Conservation (phyloP, 192 early-diverging fungal genomes). For the Piromyces finnis region DNA sequence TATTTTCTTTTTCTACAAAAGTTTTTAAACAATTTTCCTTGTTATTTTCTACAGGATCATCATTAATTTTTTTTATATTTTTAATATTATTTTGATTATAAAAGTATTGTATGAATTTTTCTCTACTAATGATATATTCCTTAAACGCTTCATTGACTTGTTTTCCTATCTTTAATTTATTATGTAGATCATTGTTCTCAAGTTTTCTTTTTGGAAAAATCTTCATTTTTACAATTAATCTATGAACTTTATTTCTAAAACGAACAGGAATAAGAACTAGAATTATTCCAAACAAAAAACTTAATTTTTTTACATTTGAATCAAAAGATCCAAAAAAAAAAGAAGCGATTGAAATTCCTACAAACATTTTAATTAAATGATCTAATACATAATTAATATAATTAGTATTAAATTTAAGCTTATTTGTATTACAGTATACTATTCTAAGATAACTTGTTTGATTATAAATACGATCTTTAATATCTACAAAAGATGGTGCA, state of each 20-base stretch:
- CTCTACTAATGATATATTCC: not conserved
- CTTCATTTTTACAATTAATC: not conserved
- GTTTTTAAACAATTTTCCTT: too few relatives aligned
- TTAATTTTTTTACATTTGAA: not conserved
- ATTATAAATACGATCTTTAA: not conserved
- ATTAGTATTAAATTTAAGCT: not conserved
- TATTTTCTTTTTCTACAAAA: too few relatives aligned
- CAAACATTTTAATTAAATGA: not conserved
- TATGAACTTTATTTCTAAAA: not conserved
- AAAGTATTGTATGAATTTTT: too few relatives aligned
- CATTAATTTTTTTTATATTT: too few relatives aligned
- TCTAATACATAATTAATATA: not conserved
- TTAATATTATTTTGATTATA: too few relatives aligned
- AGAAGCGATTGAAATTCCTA: not conserved
- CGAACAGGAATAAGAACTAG: not conserved
- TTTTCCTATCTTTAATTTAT: not conserved
- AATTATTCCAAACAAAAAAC: not conserved
- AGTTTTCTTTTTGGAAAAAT: not conserved
- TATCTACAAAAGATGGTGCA: not conserved
- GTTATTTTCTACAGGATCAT: too few relatives aligned
- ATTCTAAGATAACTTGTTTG: not conserved
- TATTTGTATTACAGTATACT: not conserved
- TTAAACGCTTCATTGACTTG: not conserved
- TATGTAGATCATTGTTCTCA: not conserved
- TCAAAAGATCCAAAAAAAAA: not conserved